Conservation (phyloP, 148 eudicot species). For the Beta vulgaris region DNA sequence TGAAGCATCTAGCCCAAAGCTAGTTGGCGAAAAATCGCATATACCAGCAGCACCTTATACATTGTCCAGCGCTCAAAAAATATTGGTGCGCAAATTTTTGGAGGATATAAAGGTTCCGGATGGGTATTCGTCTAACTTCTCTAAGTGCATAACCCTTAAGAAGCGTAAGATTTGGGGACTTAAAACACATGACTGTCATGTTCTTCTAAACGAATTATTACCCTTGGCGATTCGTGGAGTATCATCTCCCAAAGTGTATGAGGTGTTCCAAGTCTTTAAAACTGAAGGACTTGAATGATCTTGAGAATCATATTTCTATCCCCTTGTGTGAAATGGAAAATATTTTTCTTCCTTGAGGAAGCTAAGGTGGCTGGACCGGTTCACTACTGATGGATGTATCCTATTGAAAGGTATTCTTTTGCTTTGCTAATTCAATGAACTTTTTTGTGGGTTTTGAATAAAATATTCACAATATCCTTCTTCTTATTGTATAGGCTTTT, state of each 20-base stretch:
- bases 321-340: conserved; percentile 5
- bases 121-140: conserved; percentile 14
- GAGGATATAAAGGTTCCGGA: conserved; percentile 7
- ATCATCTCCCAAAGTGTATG: background rate
- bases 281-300: background rate
- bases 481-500: background rate
- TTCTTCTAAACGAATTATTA: conserved; percentile 1
- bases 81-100: background rate
- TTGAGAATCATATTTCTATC: background rate
- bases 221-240: conserved; percentile 14
- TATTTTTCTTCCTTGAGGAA: background rate
- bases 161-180: conserved; percentile 8
- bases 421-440: too few relatives aligned
- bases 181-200: conserved; percentile 17
- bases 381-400: background rate
- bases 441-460: background rate
- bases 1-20: background rate
- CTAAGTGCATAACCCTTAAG: conserved; percentile 11
- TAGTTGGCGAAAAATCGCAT: background rate
- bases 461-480: background rate
- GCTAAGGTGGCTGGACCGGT: conserved; percentile 9
- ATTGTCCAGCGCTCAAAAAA: conserved; percentile 4
- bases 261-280: conserved; percentile 7
- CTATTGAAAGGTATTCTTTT: background rate
- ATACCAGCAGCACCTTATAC: conserved; percentile 11